Conservation (phyloP, 306 rosid species). For the Vachellia pachyceras region DNA sequence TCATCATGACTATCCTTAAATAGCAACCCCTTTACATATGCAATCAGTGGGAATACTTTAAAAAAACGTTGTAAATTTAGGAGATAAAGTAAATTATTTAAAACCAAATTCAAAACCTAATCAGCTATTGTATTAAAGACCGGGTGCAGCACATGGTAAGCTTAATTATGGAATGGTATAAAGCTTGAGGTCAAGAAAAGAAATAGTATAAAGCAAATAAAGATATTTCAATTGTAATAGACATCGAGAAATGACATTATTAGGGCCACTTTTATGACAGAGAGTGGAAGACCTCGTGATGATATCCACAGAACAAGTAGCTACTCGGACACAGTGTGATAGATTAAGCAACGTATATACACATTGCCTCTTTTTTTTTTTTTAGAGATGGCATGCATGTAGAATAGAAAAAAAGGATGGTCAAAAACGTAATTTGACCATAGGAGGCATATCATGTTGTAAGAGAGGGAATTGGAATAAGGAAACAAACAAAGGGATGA, state of each 20-base stretch:
- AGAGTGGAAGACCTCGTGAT: background rate
- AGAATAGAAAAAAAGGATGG: slow-evolving; percentile 20
- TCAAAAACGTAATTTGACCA: slow-evolving; percentile 40
- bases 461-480: slow-evolving; percentile 34
- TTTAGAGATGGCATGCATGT: background rate
- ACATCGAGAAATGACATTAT: background rate
- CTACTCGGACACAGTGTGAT: background rate
- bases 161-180: too few relatives aligned
- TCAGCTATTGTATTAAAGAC: too few relatives aligned
- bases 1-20: too few relatives aligned
- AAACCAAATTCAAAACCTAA: too few relatives aligned
- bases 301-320: slow-evolving; percentile 8
- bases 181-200: too few relatives aligned
- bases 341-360: background rate
- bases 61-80: too few relatives aligned
- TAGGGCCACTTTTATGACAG: background rate
- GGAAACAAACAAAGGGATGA: slow-evolving; percentile 46
- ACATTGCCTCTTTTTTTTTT: background rate
- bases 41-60: too few relatives aligned
- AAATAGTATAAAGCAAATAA: too few relatives aligned
- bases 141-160: too few relatives aligned
- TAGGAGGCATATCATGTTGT: slow-evolving; percentile 29
- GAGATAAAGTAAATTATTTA: too few relatives aligned
- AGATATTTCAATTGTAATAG: too few relatives aligned
- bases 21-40: too few relatives aligned